Percentiles rank a stretch among this genome's conserved stretches.
phyloP scores from a whole-genome alignment of 2,329 filamentous ascomycete species.

The Pseudocercospora ulei region DNA sequence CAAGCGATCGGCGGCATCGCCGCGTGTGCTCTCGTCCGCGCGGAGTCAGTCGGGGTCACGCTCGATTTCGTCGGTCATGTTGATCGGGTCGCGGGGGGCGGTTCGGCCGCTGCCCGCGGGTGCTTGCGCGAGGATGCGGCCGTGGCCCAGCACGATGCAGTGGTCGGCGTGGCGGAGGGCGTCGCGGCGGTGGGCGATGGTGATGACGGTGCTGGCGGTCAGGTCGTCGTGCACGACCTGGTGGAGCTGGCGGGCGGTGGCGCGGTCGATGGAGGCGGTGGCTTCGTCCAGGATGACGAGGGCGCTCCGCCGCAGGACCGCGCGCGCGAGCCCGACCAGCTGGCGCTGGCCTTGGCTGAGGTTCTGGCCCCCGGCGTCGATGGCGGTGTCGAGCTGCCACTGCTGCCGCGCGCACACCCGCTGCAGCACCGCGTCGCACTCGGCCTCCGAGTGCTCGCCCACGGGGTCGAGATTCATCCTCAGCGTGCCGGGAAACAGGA shows the following conservation, averaged over 20 bases:
- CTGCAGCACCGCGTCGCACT: constrained; percentile 46
- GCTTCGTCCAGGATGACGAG: constrained; percentile 59
- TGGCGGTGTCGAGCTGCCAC: constrained; percentile 48
- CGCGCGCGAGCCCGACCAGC: constrained; percentile 54
- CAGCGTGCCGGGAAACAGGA: constrained; percentile 54
- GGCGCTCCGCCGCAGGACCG: constrained; percentile 51
- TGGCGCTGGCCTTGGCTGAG: constrained; percentile 57
- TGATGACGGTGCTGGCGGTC: constrained; percentile 52
- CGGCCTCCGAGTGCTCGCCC: constrained; percentile 47
- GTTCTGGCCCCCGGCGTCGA: constrained; percentile 54
- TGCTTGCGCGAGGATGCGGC: constrained; percentile 39
- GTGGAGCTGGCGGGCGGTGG: constrained; percentile 51
- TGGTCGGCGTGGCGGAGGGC: constrained; percentile 52
- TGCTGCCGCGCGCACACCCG: constrained; percentile 48
- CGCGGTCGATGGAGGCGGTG: constrained; percentile 54
- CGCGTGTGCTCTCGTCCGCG: too few species aligned
- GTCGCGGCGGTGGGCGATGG: constrained; percentile 55
- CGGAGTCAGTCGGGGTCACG: too few species aligned
- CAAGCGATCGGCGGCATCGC: too few species aligned
- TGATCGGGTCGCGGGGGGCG: too few species aligned
- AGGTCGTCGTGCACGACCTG: constrained; percentile 49
- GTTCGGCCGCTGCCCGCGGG: constrained; percentile 26
- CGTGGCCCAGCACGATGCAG: constrained; percentile 47
- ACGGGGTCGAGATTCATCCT: constrained; percentile 55
- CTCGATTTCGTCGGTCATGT: too few species aligned